A percentile compares a stretch with the other conserved stretches of the same genome.
Evolutionary conservation across 2,329 filamentous ascomycete species (phyloP).

Genomic region (Penicillium sp.): DNA sequence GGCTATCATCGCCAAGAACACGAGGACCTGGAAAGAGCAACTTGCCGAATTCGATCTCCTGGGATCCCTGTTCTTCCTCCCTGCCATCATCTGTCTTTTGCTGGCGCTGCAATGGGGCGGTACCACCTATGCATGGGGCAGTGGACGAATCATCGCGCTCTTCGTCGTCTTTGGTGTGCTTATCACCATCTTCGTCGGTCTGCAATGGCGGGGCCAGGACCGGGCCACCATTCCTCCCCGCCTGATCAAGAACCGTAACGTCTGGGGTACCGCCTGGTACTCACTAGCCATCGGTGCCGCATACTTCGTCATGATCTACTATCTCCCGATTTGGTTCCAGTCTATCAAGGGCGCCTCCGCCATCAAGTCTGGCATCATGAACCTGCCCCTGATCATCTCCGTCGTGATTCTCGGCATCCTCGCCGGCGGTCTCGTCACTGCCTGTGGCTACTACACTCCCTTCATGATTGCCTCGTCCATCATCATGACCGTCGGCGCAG

Average conservation of each 20-base stretch:
- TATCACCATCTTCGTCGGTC: conserved; percentile 38
- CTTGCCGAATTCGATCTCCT: conserved; percentile 38
- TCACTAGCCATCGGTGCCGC: conserved; percentile 43
- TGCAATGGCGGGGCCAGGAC: conserved; percentile 40
- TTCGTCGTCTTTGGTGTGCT: conserved; percentile 51
- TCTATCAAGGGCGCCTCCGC: conserved; percentile 35
- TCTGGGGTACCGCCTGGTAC: conserved; percentile 40
- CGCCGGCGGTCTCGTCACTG: conserved; percentile 29
- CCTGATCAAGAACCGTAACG: conserved; percentile 43
- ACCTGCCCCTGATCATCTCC: conserved; percentile 33
- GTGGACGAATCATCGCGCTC: conserved; percentile 45
- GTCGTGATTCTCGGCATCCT: conserved; percentile 32
- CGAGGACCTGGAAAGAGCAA: conserved; percentile 21
- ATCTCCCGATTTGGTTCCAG: conserved; percentile 47
- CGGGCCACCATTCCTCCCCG: conserved; percentile 45
- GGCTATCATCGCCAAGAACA: conserved; percentile 22
- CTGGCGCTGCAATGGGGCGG: conserved; percentile 49
- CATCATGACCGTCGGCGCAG: conserved; percentile 34
- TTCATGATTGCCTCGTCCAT: conserved; percentile 35
- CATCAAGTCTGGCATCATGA: conserved; percentile 38
- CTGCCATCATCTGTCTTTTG: conserved; percentile 45
- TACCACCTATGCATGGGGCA: conserved; percentile 44
- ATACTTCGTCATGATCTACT: conserved; percentile 45
- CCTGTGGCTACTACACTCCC: conserved; percentile 39
- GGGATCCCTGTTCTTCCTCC: conserved; percentile 46